A percentile compares a stretch with the other conserved stretches of the same genome.
These are phyloP conservation scores for Xenoacremonium recifei DNA, from an alignment of 2,329 filamentous ascomycete genomes.

Conservation along the genomic window DNA sequence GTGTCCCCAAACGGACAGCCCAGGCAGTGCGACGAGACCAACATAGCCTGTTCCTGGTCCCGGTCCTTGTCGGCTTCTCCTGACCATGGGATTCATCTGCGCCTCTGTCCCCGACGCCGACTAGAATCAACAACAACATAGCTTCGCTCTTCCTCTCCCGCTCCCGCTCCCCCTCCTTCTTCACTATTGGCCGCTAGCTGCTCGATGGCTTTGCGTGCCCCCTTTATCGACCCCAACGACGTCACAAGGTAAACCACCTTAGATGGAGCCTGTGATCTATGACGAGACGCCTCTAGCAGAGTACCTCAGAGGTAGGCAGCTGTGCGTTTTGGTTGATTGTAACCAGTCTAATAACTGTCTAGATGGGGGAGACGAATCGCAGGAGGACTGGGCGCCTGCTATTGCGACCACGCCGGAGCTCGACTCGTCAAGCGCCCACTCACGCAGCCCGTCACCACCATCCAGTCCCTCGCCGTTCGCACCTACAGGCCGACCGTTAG, in stretches of 20 bases:
- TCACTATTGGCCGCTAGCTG: conserved; percentile 10
- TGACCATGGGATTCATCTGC: neutral
- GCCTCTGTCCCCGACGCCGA: neutral
- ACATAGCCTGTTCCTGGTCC: conserved; percentile 23
- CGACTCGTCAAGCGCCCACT: conserved; percentile 29
- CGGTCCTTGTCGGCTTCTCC: conserved; percentile 4
- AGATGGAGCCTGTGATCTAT: conserved; percentile 82
- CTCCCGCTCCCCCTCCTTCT: too few species aligned
- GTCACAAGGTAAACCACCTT: conserved; percentile 27
- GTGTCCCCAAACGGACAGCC: conserved; percentile 24
- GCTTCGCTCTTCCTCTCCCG: conserved; percentile 4
- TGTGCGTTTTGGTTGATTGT: neutral
- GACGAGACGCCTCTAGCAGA: conserved; percentile 85
- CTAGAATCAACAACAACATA: neutral
- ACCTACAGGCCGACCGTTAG: conserved; percentile 53
- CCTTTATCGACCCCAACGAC: conserved; percentile 24
- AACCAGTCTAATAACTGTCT: neutral
- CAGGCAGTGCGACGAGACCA: conserved; percentile 9
- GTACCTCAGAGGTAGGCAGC: conserved; percentile 74
- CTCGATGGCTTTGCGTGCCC: conserved; percentile 31
- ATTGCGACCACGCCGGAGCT: conserved; percentile 34
- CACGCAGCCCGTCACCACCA: conserved; percentile 45
- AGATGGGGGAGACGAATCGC: conserved; percentile 50
- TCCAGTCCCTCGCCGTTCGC: conserved; percentile 53
- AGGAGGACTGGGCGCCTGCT: conserved; percentile 45